A percentile compares a stretch with the other conserved stretches of the same genome.
These are phyloP conservation scores for Diospyros kaki DNA, from an alignment of 148 eudicot species.

Conservation along the genomic window DNA sequence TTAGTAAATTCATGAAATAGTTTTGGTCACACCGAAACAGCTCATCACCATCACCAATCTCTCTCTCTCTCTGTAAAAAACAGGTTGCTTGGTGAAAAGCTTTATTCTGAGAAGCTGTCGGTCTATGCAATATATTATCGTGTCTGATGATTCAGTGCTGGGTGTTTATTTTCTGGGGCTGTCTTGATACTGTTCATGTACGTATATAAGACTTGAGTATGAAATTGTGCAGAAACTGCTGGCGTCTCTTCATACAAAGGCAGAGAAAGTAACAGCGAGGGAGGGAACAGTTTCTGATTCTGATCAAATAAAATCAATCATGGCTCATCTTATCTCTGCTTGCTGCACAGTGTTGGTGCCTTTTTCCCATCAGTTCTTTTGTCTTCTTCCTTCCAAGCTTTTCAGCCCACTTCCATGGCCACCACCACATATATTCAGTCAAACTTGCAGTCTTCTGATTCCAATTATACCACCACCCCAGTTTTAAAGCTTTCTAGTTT, in stretches of 20 bases:
- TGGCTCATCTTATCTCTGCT: slow-evolving; percentile 2
- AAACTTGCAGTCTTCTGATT: no score
- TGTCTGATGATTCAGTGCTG: neutral
- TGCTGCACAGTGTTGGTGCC: neutral
- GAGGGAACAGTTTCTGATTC: slow-evolving; percentile 12
- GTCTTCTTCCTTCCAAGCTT: neutral
- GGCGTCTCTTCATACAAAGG: slow-evolving; percentile 13
- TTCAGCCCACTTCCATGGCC: neutral
- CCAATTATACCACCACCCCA: no score
- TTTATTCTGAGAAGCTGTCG: neutral
- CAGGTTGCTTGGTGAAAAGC: neutral
- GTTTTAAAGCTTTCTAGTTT: no score
- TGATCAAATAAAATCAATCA: neutral
- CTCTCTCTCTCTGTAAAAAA: neutral
- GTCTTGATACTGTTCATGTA: neutral
- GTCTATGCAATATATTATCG: neutral
- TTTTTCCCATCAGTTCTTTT: neutral
- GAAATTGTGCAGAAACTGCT: neutral
- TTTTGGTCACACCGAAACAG: neutral
- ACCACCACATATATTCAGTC: no score
- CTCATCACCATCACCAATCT: neutral
- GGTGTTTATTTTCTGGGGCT: neutral
- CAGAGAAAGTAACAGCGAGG: no score
- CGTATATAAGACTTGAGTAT: neutral
- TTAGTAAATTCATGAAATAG: no score